Evolutionary conservation across 1,284 basidiomycete genomes (phyloP), one percentile per base, ranked within the genome.

Genomic region (Papiliotrema nemorosa): DNA sequence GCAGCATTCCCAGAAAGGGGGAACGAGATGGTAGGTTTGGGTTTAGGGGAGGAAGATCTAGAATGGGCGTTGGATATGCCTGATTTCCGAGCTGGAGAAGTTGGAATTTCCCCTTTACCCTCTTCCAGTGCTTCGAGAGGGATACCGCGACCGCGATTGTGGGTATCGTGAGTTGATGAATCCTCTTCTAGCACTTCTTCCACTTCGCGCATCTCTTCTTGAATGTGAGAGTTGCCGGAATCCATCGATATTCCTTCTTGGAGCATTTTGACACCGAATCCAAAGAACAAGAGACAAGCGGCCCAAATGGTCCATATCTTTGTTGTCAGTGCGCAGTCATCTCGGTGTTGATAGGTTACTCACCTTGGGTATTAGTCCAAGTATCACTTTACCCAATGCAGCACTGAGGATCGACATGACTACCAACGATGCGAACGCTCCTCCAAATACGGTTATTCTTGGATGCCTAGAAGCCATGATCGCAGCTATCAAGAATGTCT

Each of bases 391-490:
- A 0, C 92, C 92, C 78, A 96, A 81, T 18, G 83, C 85, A 9
- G 92, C 89, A 25, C 88, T 90, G 48, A 96, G 82, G 36, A 90
- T 78, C 45, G 88, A 90, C 94, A 99, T 99, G 74, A 97, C 76
- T 41, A 88, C 81, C 36, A 99, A 81, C 2, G 90, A 90, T 22
- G 82, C 80, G 64, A 97, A 88, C 1, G 93, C 92, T 42, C 94
- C 94, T 1, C 81, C 78, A 70, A 97, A 97, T 48, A 98, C 92
- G 49, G 86, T 77, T 40, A 86, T 66, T 13, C 91, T 84, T 0
- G 90, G 84, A 69, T 97, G 91, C 2, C 92, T 86, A 84, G 96
- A 94, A 9, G 94, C 90, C 60, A 99, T 86, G 63, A 99, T 93
- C 51, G 94, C 96, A 21, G 94, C 80, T 42, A 97, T 97, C 54